These are phyloP conservation scores for Lasiodiplodia citricola DNA, from an alignment of 2,329 filamentous ascomycete genomes.

Conservation along the genomic window DNA sequence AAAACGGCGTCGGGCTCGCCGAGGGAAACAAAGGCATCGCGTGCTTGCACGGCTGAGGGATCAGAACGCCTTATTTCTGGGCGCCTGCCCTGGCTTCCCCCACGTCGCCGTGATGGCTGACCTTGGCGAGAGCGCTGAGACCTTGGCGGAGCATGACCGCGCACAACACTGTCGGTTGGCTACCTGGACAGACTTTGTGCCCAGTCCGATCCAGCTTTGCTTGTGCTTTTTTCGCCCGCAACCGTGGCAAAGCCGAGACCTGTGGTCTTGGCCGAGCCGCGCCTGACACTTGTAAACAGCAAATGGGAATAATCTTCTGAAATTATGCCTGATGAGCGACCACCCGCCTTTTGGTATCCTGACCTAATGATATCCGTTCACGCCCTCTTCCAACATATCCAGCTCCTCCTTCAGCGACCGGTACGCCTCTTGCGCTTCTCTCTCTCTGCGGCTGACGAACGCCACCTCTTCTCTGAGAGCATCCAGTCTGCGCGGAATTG, in stretches of 20 bases:
- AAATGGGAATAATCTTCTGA: neutral
- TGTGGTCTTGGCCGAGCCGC: neutral
- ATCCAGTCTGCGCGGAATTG: slow-evolving; percentile 73
- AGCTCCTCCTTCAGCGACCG: slow-evolving; percentile 78
- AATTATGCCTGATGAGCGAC: neutral
- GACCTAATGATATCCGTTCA: slow-evolving; percentile 43
- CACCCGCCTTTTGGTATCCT: slow-evolving; percentile 6
- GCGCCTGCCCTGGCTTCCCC: slow-evolving; percentile 1
- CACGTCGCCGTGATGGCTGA: neutral
- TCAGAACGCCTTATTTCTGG: neutral
- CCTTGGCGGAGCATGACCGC: slow-evolving; percentile 16
- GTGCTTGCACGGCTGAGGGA: slow-evolving; percentile 5
- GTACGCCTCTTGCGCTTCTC: slow-evolving; percentile 90
- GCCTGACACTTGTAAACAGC: neutral
- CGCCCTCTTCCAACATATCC: slow-evolving; percentile 57
- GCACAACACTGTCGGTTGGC: neutral
- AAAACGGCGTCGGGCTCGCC: slow-evolving; percentile 1
- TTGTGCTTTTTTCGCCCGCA: neutral
- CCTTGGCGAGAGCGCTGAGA: slow-evolving; percentile 13
- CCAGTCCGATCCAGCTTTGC: neutral
- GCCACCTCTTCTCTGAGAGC: slow-evolving; percentile 80
- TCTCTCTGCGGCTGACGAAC: slow-evolving; percentile 79
- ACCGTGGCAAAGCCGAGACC: slow-evolving; percentile 9
- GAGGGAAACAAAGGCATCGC: neutral
- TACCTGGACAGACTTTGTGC: slow-evolving; percentile 3